Evolutionary conservation across 2,329 filamentous ascomycete genomes (phyloP).

Genomic region (Fusarium tjaetaba): DNA sequence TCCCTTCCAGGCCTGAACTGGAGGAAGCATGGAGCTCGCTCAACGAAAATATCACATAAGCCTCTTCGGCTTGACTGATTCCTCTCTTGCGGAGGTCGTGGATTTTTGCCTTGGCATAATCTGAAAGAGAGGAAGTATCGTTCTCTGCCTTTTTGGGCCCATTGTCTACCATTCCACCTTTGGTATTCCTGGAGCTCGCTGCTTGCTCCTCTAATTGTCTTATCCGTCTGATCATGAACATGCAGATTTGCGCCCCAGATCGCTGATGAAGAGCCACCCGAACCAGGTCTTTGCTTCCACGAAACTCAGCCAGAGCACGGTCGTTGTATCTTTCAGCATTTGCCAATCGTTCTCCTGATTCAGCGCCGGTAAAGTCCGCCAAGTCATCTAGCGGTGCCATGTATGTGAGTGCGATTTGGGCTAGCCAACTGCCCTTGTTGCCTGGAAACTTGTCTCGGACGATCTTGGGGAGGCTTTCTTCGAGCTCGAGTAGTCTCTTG

Average conservation of each 20-base stretch:
- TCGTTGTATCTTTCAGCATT: neutral
- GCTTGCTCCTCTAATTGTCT: neutral
- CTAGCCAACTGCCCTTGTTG: neutral
- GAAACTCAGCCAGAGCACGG: neutral
- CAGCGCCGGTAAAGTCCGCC: neutral
- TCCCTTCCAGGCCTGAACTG: neutral
- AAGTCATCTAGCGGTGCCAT: neutral
- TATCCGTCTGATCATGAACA: neutral
- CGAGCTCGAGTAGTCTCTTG: neutral
- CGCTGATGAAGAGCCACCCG: neutral
- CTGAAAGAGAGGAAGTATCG: fast-evolving
- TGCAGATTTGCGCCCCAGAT: neutral
- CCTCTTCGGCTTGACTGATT: neutral
- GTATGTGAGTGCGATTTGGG: neutral
- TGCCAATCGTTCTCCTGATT: neutral
- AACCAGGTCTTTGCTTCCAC: neutral
- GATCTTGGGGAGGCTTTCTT: neutral
- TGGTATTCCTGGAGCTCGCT: neutral
- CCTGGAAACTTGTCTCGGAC: neutral
- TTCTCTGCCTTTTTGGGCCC: fast-evolving
- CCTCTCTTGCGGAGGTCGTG: neutral
- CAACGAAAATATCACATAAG: neutral
- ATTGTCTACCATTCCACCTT: fast-evolving
- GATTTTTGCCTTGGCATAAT: fast-evolving
- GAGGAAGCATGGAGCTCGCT: neutral